A percentile compares a stretch with the other conserved stretches of the same genome.
phyloP scores from a whole-genome alignment of 306 rosid genomes.

The Potentilla sterilis region DNA sequence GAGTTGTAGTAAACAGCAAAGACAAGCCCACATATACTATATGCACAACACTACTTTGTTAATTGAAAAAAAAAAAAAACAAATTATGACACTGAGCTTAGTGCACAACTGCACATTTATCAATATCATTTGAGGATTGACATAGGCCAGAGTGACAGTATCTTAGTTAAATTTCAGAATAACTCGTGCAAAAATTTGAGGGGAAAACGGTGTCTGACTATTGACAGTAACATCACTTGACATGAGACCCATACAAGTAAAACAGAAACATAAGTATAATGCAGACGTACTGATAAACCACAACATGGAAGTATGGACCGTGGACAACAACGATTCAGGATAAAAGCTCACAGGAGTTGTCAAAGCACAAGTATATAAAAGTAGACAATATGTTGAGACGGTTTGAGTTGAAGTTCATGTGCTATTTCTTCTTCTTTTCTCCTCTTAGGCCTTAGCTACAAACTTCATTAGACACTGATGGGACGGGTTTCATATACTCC shows the following conservation, averaged over 20 bases:
- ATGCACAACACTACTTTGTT: neutral
- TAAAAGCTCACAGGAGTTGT: neutral
- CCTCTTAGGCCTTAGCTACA: slow-evolving; percentile 60
- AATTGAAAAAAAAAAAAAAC: neutral
- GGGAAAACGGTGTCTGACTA: too few relatives aligned
- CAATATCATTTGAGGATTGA: neutral
- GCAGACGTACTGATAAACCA: neutral
- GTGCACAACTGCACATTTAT: neutral
- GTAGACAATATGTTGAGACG: neutral
- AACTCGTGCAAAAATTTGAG: neutral
- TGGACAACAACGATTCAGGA: neutral
- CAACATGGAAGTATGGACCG: too few relatives aligned
- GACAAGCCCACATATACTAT: neutral
- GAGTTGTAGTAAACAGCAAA: neutral
- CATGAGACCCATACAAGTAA: neutral
- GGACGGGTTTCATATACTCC: slow-evolving; percentile 79
- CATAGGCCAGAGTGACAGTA: neutral
- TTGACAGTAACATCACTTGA: neutral
- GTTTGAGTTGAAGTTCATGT: slow-evolving; percentile 76
- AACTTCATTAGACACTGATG: slow-evolving; percentile 88
- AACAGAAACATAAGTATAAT: neutral
- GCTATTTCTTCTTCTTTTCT: slow-evolving; percentile 72
- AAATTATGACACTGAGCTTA: neutral
- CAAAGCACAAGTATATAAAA: neutral
- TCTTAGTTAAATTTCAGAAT: neutral